Evolutionary conservation across 352 stramenopile species (phyloP).

Genomic region (Phytophthora constricta): DNA sequence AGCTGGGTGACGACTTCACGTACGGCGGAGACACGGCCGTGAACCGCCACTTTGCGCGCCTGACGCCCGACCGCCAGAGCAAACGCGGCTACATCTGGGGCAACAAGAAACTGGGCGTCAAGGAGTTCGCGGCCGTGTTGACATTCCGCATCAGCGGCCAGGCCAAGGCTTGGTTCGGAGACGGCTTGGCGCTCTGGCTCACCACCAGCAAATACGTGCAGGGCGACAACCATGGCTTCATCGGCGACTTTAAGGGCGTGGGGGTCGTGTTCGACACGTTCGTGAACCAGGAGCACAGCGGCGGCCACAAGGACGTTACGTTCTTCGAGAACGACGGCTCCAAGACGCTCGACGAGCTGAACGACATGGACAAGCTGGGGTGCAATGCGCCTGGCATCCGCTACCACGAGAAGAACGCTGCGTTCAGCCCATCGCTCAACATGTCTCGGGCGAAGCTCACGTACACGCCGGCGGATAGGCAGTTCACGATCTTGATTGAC

Average conservation of each 20-base stretch:
- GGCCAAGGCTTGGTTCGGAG: constrained; percentile 74
- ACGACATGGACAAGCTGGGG: constrained; percentile 69
- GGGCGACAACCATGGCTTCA: constrained; percentile 87
- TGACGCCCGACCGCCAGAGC: constrained; percentile 83
- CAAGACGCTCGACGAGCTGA: constrained; percentile 79
- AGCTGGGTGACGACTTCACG: constrained; percentile 62
- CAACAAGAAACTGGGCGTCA: constrained; percentile 60
- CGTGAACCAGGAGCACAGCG: constrained; percentile 78
- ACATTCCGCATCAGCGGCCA: constrained; percentile 89
- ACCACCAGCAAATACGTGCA: constrained; percentile 63
- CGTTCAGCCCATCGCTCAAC: constrained; percentile 79
- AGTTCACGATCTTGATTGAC: constrained; percentile 75
- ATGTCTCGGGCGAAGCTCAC: constrained; percentile 83
- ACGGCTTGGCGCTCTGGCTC: constrained; percentile 84
- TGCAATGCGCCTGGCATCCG: constrained; percentile 82
- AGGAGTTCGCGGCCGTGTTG: constrained; percentile 79
- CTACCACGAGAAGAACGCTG: constrained; percentile 84
- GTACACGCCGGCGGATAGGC: constrained; percentile 69
- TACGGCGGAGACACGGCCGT: constrained; percentile 69
- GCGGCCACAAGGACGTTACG: constrained; percentile 86
- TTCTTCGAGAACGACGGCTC: constrained; percentile 83
- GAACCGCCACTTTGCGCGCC: constrained; percentile 83
- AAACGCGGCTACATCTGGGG: constrained; percentile 81
- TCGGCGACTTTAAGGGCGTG: constrained; percentile 71
- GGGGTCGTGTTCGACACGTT: constrained; percentile 89